phyloP scores from a whole-genome alignment of 345 rosid species.

The Moricandia moricandioides region DNA sequence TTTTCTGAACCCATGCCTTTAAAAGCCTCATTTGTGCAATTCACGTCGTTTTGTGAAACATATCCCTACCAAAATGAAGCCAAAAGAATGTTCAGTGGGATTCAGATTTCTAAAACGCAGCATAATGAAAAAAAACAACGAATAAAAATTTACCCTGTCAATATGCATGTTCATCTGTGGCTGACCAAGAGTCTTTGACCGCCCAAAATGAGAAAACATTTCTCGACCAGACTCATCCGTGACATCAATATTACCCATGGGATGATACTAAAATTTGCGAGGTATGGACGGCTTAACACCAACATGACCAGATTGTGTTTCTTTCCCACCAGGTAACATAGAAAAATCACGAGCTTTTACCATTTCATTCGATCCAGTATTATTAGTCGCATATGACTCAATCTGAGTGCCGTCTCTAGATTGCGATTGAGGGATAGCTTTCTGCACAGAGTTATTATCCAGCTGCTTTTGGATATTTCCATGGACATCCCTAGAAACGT shows the following conservation, averaged over 20 bases:
- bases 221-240: conserved; percentile 49
- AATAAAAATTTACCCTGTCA: conserved; percentile 54
- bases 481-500: conserved; percentile 31
- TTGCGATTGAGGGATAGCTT: conserved; percentile 38
- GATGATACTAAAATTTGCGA: conserved; percentile 86
- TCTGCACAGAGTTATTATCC: conserved; percentile 49
- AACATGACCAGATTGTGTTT: conserved; percentile 33
- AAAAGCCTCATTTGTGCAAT: conserved; percentile 37
- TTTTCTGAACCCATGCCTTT: conserved; percentile 44
- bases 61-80: conserved; percentile 36
- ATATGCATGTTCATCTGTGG: conserved; percentile 28
- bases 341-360: conserved; percentile 44
- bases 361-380: conserved; percentile 44
- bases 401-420: conserved; percentile 42
- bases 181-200: conserved; percentile 44
- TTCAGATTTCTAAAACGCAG: not conserved
- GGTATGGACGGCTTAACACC: conserved; percentile 44
- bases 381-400: conserved; percentile 49
- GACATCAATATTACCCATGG: conserved; percentile 74
- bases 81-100: conserved; percentile 12
- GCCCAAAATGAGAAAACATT: conserved; percentile 39
- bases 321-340: conserved; percentile 1
- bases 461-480: conserved; percentile 37
- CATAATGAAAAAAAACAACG: not conserved
- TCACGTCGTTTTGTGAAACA: conserved; percentile 44